Base-by-base conservation (phyloP, 306 rosid genomes). In the Styphnolobium japonicum region DNA sequence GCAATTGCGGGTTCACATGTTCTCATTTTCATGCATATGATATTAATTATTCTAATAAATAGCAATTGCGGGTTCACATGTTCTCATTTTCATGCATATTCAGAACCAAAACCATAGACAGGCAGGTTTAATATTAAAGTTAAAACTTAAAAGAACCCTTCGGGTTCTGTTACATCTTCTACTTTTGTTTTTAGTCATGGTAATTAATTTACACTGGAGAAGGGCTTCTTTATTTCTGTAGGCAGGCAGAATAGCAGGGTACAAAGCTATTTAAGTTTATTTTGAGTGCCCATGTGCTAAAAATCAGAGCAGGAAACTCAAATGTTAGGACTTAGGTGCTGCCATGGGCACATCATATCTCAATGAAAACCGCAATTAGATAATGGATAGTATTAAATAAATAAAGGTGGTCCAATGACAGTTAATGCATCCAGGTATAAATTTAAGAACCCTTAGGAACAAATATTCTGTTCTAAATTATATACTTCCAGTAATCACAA, bases 1-100 rank as follows among this genome's bases (percentile, higher is more conserved):
- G 73, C 76, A 79, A 79, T 39, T 79, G 63, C 65, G 78, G 56
- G 46, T 73, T 79, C 87, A 79, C 81, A 79, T 66, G 84, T 51
- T 7, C 69, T 12, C 45, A 48, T 80, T 82, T 82, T 56, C 84
- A 62, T 85, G 39, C 78, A 61, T 77, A 23, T 76, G 76, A 48
- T 63, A 55, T 81, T 84, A 70, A 80, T 67, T 67, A 66, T 65
- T 73, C 5, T 39, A 19, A 29, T 60, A 37, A 67, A 74, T 67
- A 39, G 73, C 76, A 79, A 79, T 39, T 79, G 63, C 65, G 78
- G 56, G 46, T 73, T 79, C 87, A 79, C 81, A 79, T 66, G 84
- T 51, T 7, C 69, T 12, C 45, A 48, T 80, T 82, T 82, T 56
- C 84, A 62, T 85, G 39, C 78, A 61, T 69, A 67, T 45, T 52